Evolutionary conservation across 2,329 filamentous ascomycete species (phyloP), one percentile per base, ranked within the genome.

Genomic region (Fusarium subtropicale): DNA sequence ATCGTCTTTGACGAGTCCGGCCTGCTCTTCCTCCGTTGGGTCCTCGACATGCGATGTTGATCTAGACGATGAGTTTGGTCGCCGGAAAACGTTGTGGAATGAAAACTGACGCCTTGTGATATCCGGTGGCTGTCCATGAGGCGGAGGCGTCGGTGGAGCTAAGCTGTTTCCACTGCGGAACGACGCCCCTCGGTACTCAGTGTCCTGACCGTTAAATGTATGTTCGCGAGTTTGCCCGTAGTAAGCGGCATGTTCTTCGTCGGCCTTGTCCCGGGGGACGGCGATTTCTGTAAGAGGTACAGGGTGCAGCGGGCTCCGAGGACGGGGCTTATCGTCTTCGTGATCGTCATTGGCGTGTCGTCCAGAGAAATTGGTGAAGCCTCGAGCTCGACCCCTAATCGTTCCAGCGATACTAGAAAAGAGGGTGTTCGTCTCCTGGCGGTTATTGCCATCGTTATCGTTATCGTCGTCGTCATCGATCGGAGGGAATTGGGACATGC

Each of bases 401-500:
- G 86, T 88, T 47, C 87, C 87, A 18, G 86, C 83, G 56, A 90
- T 84, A 71, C 84, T 87, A 15, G 86, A 86, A 31, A 88, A 81
- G 52, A 87, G 78, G 46, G 79, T 80, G 36, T 84, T 83, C 47
- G 82, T 80, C 64, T 78, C 78, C 33, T 87, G 80, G 63, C 85
- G 81, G 41, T 87, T 86, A 39, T 85, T 64, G 22, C 87, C 86
- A 34, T 64, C 60, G 53, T 64, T 60, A 16, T 55, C 34, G 46
- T 85, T 83, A 13, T 88, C 81, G 56, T 90, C 88, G 22, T 90
- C 86, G 12, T 90, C 87, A 11, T 75, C 71, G 13, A 64, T 51
- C 0, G 93, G 93, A 0, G 94, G 93, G 76, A 97, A 92, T 36
- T 88, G 89, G 1, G 93, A 92, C 92, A 97, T 97, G 48, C 95